Evolutionary conservation across 495 filamentous ascomycete species (phyloP).

Genomic region (Filosporella fistucella): DNA sequence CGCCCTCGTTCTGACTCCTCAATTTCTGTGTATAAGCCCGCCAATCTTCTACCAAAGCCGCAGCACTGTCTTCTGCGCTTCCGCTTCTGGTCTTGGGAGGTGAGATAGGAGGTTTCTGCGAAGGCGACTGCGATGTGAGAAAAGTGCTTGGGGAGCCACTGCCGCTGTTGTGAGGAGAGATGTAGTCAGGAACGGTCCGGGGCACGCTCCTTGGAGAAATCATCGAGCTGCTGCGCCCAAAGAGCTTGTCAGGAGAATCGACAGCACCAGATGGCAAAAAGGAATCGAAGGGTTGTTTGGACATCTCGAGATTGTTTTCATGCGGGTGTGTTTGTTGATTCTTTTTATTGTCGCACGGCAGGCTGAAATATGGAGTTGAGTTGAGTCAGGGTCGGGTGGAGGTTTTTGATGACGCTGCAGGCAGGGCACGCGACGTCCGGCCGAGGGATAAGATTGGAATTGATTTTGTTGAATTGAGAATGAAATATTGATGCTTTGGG

Average conservation of each 20-base stretch:
- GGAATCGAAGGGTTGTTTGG: conserved; percentile 20
- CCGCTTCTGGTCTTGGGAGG: conserved; percentile 20
- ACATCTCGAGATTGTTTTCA: conserved; percentile 14
- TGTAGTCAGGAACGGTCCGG: conserved; percentile 11
- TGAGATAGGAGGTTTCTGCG: conserved; percentile 15
- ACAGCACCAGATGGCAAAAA: conserved; percentile 25
- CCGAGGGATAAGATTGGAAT: no score
- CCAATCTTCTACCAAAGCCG: conserved; percentile 22
- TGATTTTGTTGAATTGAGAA: no score
- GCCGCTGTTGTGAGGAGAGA: conserved; percentile 8
- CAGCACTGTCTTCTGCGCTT: conserved; percentile 18
- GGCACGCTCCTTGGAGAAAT: conserved; percentile 16
- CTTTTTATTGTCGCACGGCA: neutral
- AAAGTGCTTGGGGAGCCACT: conserved; percentile 6
- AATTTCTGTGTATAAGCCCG: conserved; percentile 19
- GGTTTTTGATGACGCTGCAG: no score
- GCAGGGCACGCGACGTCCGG: no score
- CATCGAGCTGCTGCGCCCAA: neutral
- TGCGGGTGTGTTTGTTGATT: neutral
- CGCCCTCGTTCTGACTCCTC: conserved; percentile 20
- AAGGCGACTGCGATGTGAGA: conserved; percentile 6
- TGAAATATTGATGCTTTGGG: no score
- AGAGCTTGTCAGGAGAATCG: conserved; percentile 3
- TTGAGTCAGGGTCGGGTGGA: no score
- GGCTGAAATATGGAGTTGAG: no score